Evolutionary conservation across 164 flowering plant species (phyloP).

Genomic region (Magnolia kwangsiensis): DNA sequence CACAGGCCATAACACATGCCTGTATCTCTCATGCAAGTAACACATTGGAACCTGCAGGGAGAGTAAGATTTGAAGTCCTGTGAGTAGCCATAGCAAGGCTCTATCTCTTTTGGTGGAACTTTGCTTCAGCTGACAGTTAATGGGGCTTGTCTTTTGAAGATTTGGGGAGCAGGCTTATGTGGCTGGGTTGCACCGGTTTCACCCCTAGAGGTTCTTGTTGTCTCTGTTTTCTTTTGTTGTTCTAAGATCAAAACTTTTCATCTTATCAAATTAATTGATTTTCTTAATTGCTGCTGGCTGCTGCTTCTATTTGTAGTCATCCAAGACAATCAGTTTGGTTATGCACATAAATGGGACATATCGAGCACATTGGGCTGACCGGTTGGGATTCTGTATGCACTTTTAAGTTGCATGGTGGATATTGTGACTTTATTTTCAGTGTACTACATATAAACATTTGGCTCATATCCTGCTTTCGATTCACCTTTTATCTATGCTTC

Average conservation of each 20-base stretch:
- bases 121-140: conserved; percentile 19
- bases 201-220: conserved; percentile 71
- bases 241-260: background rate
- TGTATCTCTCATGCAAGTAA: background rate
- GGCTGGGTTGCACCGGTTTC: conserved; percentile 89
- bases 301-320: conserved; percentile 39
- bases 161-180: conserved; percentile 82
- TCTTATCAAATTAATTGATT: background rate
- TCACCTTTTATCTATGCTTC: background rate
- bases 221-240: background rate
- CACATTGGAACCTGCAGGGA: background rate
- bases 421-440: conserved; percentile 2
- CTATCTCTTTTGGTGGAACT: background rate
- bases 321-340: conserved; percentile 41
- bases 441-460: background rate
- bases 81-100: background rate
- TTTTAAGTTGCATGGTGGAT: conserved; percentile 1
- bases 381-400: conserved; percentile 75
- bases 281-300: conserved; percentile 4
- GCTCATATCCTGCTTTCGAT: background rate
- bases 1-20: background rate
- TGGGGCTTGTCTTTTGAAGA: conserved; percentile 40
- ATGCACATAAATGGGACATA: conserved; percentile 91
- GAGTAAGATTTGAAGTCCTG: background rate
- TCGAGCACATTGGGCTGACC: conserved; percentile 94